A percentile compares a stretch with the other conserved stretches of the same genome.
Conservation (phyloP, 768 basidiomycete genomes). For the Myochromella boudieri region DNA sequence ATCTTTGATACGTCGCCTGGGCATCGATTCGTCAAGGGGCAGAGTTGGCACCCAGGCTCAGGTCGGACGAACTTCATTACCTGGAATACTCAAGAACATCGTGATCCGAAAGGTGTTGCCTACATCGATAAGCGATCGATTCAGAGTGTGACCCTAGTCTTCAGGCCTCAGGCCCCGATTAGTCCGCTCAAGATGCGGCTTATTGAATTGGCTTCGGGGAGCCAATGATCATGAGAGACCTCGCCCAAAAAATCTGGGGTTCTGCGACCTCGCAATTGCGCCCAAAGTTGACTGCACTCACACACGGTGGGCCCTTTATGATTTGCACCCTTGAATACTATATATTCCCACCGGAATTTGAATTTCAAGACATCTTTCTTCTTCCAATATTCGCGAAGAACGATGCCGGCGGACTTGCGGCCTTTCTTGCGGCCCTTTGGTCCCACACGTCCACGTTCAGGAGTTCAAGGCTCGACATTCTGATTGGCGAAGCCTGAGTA, state of each 20-base stretch:
- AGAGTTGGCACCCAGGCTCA: background rate
- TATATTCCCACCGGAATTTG: background rate
- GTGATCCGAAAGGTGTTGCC: background rate
- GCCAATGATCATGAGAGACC: too few species aligned
- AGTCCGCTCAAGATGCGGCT: background rate
- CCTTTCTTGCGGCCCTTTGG: too few species aligned
- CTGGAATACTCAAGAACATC: background rate
- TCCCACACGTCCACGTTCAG: too few species aligned
- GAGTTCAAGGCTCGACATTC: too few species aligned
- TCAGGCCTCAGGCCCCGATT: background rate
- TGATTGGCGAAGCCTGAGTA: too few species aligned
- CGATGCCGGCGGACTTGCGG: background rate
- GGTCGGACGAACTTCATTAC: background rate
- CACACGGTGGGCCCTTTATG: background rate
- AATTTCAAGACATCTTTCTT: background rate
- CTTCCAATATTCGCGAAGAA: background rate
- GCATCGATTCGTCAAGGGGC: background rate
- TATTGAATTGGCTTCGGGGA: background rate
- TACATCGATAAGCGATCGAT: constrained; percentile 22
- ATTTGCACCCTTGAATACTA: constrained; percentile 4
- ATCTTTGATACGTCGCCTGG: background rate
- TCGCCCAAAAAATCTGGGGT: too few species aligned
- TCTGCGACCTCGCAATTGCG: too few species aligned
- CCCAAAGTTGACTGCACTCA: too few species aligned
- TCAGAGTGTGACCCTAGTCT: background rate